Evolutionary conservation across 78 protist genomes (phyloP), one percentile per base, ranked within the genome.

Genomic region (Dictyostelium citrinum): DNA sequence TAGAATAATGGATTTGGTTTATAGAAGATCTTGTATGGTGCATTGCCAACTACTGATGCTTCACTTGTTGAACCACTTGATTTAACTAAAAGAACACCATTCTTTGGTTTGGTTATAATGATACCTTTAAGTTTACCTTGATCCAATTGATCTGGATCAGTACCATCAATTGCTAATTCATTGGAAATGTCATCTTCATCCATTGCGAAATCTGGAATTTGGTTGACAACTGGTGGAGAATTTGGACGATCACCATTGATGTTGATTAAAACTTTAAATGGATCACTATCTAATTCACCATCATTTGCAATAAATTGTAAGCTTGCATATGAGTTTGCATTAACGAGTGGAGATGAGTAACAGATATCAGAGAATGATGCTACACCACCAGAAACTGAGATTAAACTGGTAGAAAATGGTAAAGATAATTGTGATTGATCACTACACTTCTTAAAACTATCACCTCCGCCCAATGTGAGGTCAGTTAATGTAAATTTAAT

Each of bases 1-100:
- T 10, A 64, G 64, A 11, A 91, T 22, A n/a, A 37, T 20, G 82
- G 8, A 33, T 81, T 74, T 83, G 95, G 95, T 43, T 49, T 33
- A 55, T 91, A 91, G 17, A 10, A 12, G 4, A 91, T 33, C 6
- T 80, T 51, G 82, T 27, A 68, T 37, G 85, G 77, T 5, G 83
- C 49, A 5, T 6, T 9, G 11, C 72, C 41, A 60, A 5, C 6
- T 1, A 33, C 24, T 4, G 91, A 6, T 20, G 85, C 85, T 8
- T 29, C 5, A 10, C 9, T 27, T 6, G 61, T 29, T 31, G 24
- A 6, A 49, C 45, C 16, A 17, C 39, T 31, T 17, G 81, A 1
- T 49, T 16, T 55, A 8, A 20, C 29, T 46, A 60, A 39, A 11
- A 85, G n/a, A 22, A 46, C 8, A 27, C 91, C 91, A 39, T 75